Conservation (phyloP, 2,329 filamentous ascomycete genomes). For the Pestalotiopsis fici region DNA sequence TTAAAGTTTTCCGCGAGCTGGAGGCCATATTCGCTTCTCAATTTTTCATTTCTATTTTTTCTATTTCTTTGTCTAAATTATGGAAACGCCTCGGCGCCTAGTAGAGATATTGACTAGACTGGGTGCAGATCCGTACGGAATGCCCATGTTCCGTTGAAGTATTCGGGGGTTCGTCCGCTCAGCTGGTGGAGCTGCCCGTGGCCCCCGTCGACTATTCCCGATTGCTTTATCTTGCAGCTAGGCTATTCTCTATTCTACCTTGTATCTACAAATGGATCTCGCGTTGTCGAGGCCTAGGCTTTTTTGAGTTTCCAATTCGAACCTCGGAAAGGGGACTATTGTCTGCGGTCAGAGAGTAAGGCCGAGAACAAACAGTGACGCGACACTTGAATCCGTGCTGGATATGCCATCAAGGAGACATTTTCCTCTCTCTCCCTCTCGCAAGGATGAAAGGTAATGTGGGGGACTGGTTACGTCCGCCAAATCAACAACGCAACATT, state of each 20-base stretch:
- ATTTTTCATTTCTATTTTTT: too few species aligned
- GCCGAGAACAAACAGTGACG: not conserved
- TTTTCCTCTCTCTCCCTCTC: too few species aligned
- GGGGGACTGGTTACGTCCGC: too few species aligned
- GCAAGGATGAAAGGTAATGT: not conserved
- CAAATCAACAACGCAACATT: too few species aligned
- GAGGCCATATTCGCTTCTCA: not conserved
- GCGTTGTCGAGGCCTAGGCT: not conserved
- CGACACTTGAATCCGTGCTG: not conserved
- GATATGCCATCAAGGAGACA: not conserved
- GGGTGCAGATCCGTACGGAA: too few species aligned
- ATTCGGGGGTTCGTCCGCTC: not conserved
- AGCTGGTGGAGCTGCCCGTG: not conserved
- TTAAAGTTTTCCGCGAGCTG: not conserved
- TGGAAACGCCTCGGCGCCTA: not conserved
- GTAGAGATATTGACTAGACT: not conserved
- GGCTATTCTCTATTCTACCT: not conserved
- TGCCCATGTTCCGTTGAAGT: not conserved
- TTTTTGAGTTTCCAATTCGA: not conserved
- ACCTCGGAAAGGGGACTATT: not conserved
- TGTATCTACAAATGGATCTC: not conserved
- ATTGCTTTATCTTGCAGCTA: not conserved
- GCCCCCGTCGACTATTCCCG: not conserved
- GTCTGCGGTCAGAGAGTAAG: not conserved
- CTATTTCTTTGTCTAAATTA: too few species aligned